Evolutionary conservation across 768 basidiomycete genomes (phyloP).

Genomic region (Rhizopogon vulgaris): DNA sequence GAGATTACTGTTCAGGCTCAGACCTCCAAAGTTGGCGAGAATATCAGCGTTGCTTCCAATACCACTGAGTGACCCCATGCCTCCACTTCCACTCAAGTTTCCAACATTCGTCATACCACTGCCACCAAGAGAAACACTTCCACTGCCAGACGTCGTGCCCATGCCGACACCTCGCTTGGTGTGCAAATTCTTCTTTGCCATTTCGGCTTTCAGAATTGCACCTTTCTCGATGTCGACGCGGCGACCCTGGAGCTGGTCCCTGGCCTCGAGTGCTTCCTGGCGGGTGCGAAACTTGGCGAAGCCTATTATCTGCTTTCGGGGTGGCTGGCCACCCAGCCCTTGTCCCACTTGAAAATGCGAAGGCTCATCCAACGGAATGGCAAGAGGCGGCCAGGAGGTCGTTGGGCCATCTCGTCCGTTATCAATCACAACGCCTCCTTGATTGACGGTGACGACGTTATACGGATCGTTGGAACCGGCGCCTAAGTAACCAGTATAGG

Average conservation of each 20-base stretch:
- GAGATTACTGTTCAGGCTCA: slow-evolving; percentile 22
- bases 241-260: slow-evolving; percentile 83
- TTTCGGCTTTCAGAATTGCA: slow-evolving; percentile 91
- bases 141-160: slow-evolving; percentile 26
- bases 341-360: slow-evolving; percentile 26
- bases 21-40: slow-evolving; percentile 22
- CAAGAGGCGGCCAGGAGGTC: slow-evolving; percentile 55
- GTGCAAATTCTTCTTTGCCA: slow-evolving; percentile 99
- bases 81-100: slow-evolving; percentile 20
- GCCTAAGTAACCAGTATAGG: slow-evolving; percentile 30
- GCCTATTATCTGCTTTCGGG: slow-evolving; percentile 95
- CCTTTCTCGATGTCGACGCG: slow-evolving; percentile 92
- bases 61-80: slow-evolving; percentile 19
- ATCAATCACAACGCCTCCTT: slow-evolving; percentile 80
- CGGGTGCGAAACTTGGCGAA: slow-evolving; percentile 94
- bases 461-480: slow-evolving; percentile 72
- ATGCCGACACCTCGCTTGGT: slow-evolving; percentile 89
- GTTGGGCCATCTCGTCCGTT: slow-evolving; percentile 67
- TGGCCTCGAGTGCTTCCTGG: slow-evolving; percentile 79
- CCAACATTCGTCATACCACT: slow-evolving; percentile 17
- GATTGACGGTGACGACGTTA: slow-evolving; percentile 77
- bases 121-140: slow-evolving; percentile 21
- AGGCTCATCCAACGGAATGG: slow-evolving; percentile 27
- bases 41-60: slow-evolving; percentile 23
- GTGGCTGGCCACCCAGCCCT: slow-evolving; percentile 32